Evolutionary conservation across 2,329 filamentous ascomycete genomes (phyloP).

Genomic region (Botryotinia calthae): DNA sequence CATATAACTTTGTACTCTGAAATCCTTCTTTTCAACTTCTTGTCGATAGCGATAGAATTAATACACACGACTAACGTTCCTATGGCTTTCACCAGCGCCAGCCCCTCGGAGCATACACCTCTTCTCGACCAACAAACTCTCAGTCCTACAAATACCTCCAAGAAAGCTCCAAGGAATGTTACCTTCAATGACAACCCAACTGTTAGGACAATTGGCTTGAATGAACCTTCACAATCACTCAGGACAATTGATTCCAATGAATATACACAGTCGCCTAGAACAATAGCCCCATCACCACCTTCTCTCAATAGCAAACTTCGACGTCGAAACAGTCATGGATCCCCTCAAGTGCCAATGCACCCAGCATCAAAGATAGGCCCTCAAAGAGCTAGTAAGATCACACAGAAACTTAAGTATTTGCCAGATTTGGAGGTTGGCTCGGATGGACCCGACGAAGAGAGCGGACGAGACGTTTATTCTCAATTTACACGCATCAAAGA

Average conservation of each 20-base stretch:
- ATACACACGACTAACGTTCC: background rate
- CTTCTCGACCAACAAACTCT: slow-evolving; percentile 7
- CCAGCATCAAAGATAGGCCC: slow-evolving; percentile 75
- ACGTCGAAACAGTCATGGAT: slow-evolving; percentile 77
- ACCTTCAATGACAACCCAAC: slow-evolving; percentile 74
- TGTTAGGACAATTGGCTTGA: slow-evolving; percentile 55
- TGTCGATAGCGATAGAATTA: background rate
- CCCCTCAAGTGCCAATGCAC: slow-evolving; percentile 38
- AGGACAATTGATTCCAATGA: slow-evolving; percentile 51
- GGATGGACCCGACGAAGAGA: slow-evolving; percentile 79
- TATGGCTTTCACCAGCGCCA: slow-evolving; percentile 17
- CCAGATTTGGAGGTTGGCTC: slow-evolving; percentile 83
- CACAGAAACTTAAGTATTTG: slow-evolving; percentile 95
- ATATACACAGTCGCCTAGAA: background rate
- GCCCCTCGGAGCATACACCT: slow-evolving; percentile 17
- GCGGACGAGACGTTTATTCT: slow-evolving; percentile 91
- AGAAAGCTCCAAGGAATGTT: slow-evolving; percentile 52
- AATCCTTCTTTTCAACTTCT: background rate
- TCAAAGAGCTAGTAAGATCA: slow-evolving; percentile 90
- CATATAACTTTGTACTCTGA: background rate
- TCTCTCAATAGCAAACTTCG: slow-evolving; percentile 84
- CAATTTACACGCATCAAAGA: slow-evolving; percentile 98
- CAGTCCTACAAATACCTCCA: slow-evolving; percentile 11
- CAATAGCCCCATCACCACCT: slow-evolving; percentile 45
- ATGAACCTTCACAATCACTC: slow-evolving; percentile 30